Conservation (phyloP, 345 rosid genomes). For the Pugionium dolabratum region DNA sequence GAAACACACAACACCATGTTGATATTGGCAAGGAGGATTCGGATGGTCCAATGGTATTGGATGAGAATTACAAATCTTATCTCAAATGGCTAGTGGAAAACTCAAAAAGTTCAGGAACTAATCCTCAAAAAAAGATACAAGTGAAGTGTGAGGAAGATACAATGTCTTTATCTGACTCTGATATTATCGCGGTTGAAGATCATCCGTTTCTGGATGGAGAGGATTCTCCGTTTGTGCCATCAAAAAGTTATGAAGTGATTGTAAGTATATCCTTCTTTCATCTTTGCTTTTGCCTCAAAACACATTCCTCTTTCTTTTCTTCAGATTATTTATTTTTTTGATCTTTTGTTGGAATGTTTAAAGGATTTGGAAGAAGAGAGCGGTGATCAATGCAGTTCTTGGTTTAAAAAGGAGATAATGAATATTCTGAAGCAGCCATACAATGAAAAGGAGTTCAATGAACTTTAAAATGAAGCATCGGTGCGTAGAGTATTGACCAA, state of each 20-base stretch:
- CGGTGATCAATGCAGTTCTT: slow-evolving; percentile 35
- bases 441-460: slow-evolving; percentile 40
- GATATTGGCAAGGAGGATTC: slow-evolving; percentile 15
- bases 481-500: slow-evolving; percentile 20
- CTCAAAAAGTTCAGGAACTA: background rate
- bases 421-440: slow-evolving; percentile 51
- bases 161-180: slow-evolving; percentile 50
- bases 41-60: slow-evolving; percentile 8
- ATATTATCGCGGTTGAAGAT: slow-evolving; percentile 42
- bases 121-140: slow-evolving; percentile 8
- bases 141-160: slow-evolving; percentile 40
- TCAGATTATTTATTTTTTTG: background rate
- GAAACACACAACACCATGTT: background rate
- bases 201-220: slow-evolving; percentile 40
- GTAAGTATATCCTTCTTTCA: slow-evolving; percentile 35
- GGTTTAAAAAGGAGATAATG: slow-evolving; percentile 51
- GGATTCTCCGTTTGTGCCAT: slow-evolving; percentile 47
- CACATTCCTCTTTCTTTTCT: background rate
- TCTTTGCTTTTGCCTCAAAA: background rate
- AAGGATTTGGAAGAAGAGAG: slow-evolving; percentile 39
- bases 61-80: slow-evolving; percentile 29
- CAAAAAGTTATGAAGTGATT: slow-evolving; percentile 28
- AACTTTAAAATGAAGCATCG: slow-evolving; percentile 40
- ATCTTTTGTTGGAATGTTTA: slow-evolving; percentile 27
- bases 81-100: slow-evolving; percentile 28